Evolutionary conservation across 257 asterid species (phyloP), one percentile per base, ranked within the genome.

Genomic region (Henckelia pumila): DNA sequence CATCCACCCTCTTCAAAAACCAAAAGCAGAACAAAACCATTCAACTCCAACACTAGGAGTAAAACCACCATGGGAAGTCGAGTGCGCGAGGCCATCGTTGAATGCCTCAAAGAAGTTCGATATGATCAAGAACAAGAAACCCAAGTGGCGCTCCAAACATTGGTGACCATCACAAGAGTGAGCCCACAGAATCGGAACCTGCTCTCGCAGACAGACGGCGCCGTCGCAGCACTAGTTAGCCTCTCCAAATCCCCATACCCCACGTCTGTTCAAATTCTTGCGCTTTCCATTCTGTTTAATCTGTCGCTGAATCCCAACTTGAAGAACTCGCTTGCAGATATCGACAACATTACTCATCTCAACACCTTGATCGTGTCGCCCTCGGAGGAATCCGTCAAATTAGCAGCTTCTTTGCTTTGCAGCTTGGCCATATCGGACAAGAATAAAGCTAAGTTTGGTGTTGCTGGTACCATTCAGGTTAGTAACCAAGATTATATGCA

Each of bases 371-470:
- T 83, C 28, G 64, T 76, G 9, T 71, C 72, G 28, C 52, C 37
- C 69, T 64, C 83, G 2, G 55, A 59, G 0, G 96, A 87, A 24
- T 67, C 69, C 21, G 70, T 74, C 76, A 88, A 85, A 63, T 56
- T 83, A 14, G 86, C 86, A 23, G 96, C 96, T 61, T 81, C 97
- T 47, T 71, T 88, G 69, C 70, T 90, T 11, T 88, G 97, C 75
- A 90, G 97, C 74, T 63, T 90, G 57, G 97, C 96, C 76, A 90
- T 88, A 95, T 59, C 84, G 56, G 86, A 90, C 68, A 90, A 83
- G 58, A 90, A 90, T 64, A 90, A 90, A 71, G 96, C 96, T 11
- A 88, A 88, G 65, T 81, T 90, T 29, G 97, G 96, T 2, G 95
- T 88, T 20, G 85, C 85, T 0, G 95, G 97, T 23, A 83, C 84